Evolutionary conservation across 306 rosid genomes (phyloP).

Genomic region (Sechiopsis laciniata): DNA sequence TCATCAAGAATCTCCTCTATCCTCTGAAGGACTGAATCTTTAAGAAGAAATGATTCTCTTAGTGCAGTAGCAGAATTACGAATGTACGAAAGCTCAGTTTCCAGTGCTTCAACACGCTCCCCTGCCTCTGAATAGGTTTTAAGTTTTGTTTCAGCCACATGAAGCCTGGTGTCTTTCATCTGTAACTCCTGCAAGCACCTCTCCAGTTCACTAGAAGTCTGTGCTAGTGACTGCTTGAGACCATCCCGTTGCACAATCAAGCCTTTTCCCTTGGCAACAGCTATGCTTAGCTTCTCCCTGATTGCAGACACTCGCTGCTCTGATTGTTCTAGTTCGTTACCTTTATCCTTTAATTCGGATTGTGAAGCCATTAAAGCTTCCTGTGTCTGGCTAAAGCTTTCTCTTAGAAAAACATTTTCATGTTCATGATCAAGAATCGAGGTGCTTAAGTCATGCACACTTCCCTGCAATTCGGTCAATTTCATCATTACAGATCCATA

Average conservation of each 20-base stretch:
- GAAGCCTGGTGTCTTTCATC: slow-evolving; percentile 60
- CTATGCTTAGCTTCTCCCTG: slow-evolving; percentile 89
- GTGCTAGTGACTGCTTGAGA: slow-evolving; percentile 71
- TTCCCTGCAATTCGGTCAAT: slow-evolving; percentile 52
- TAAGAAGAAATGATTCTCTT: slow-evolving; percentile 94
- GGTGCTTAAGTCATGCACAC: slow-evolving; percentile 40
- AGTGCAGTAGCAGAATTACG: slow-evolving; percentile 94
- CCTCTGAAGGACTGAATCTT: slow-evolving; percentile 94
- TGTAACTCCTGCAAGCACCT: slow-evolving; percentile 73
- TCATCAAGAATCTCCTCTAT: slow-evolving; percentile 95
- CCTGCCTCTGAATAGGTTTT: slow-evolving; percentile 84
- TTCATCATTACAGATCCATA: slow-evolving; percentile 43
- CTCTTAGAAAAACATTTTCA: slow-evolving; percentile 61
- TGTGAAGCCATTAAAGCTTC: slow-evolving; percentile 49
- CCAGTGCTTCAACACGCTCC: slow-evolving; percentile 91
- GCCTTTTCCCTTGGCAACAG: slow-evolving; percentile 95
- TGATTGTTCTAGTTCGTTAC: slow-evolving; percentile 63
- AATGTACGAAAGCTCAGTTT: slow-evolving; percentile 93
- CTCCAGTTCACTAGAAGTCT: slow-evolving; percentile 75
- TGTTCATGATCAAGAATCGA: slow-evolving; percentile 56
- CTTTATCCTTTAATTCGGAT: slow-evolving; percentile 54
- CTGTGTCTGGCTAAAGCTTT: slow-evolving; percentile 60
- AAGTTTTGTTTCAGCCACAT: slow-evolving; percentile 73
- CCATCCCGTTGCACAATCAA: slow-evolving; percentile 87
- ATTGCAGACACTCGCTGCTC: slow-evolving; percentile 78